phyloP scores from a whole-genome alignment of 306 rosid species.

The Ceratonia siliqua region DNA sequence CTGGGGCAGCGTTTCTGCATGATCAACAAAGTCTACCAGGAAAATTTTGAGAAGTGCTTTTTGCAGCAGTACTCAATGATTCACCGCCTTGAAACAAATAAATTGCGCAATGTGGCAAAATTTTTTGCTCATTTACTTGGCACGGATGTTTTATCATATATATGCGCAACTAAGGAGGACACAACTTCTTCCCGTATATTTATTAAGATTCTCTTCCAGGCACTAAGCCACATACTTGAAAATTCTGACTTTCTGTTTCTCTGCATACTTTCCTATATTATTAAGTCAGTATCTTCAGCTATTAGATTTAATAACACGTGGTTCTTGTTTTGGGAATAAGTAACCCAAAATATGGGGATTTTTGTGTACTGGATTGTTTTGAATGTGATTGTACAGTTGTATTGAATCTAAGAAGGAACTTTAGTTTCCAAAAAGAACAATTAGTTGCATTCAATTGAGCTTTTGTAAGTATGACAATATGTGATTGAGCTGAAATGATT shows the following conservation, averaged over 20 bases:
- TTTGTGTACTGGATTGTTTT: background rate
- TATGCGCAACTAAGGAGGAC: slow-evolving; percentile 15
- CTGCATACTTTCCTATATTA: background rate
- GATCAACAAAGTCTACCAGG: slow-evolving; percentile 87
- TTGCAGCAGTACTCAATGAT: slow-evolving; percentile 93
- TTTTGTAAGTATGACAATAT: background rate
- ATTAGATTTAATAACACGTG: too few species aligned
- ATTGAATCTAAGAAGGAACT: background rate
- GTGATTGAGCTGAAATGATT: background rate
- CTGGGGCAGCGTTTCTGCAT: slow-evolving; percentile 86
- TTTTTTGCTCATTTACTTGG: slow-evolving; percentile 93
- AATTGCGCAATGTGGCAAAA: slow-evolving; percentile 78
- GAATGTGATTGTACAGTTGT: background rate
- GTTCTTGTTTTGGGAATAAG: background rate
- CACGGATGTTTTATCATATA: slow-evolving; percentile 40
- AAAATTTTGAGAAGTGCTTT: slow-evolving; percentile 88
- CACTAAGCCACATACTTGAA: too few species aligned
- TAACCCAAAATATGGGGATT: background rate
- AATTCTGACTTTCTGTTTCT: background rate
- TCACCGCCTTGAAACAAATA: slow-evolving; percentile 83
- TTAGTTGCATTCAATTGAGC: background rate
- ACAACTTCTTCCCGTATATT: slow-evolving; percentile 27
- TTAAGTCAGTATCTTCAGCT: background rate
- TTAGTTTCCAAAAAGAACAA: background rate
- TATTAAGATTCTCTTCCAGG: slow-evolving; percentile 18